Evolutionary conservation across 495 filamentous ascomycete genomes (phyloP).

Genomic region (Neurospora sp.): DNA sequence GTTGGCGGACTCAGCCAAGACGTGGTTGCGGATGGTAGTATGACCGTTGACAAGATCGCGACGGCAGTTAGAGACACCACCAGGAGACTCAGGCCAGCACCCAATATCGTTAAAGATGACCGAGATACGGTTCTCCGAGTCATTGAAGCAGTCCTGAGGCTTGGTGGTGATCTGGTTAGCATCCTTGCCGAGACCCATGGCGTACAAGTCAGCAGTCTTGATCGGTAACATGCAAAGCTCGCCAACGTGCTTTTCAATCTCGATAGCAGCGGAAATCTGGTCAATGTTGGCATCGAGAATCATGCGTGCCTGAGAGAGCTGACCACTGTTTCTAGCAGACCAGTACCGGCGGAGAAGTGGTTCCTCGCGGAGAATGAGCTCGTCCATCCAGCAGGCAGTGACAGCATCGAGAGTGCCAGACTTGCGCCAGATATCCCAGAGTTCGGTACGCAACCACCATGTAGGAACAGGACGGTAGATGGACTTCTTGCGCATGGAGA

Average conservation of each 20-base stretch:
- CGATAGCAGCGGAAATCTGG: conserved; percentile 50
- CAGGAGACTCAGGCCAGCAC: conserved; percentile 58
- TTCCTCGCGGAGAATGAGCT: conserved; percentile 47
- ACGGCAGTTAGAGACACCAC: conserved; percentile 59
- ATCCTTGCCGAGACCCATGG: conserved; percentile 56
- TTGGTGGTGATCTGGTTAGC: conserved; percentile 35
- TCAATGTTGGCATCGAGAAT: conserved; percentile 47
- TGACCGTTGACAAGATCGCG: conserved; percentile 58
- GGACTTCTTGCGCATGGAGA: conserved; percentile 6
- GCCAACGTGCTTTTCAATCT: conserved; percentile 49
- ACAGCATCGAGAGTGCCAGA: conserved; percentile 48
- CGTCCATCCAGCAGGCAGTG: conserved; percentile 55
- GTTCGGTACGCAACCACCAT: conserved; percentile 46
- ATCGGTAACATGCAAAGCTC: conserved; percentile 50
- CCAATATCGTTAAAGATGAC: conserved; percentile 55
- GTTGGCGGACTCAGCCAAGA: conserved; percentile 56
- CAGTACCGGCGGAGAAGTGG: conserved; percentile 48
- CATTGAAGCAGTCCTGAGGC: conserved; percentile 29
- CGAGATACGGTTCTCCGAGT: conserved; percentile 47
- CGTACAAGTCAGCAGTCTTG: conserved; percentile 52
- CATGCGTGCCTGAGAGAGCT: conserved; percentile 42
- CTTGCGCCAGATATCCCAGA: conserved; percentile 59
- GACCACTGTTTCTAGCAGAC: conserved; percentile 45
- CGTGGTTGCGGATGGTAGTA: conserved; percentile 53
- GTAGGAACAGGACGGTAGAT: conserved; percentile 32